Percentiles rank a stretch among this genome's conserved stretches.
Evolutionary conservation across 345 rosid species (phyloP).

Genomic region (Laguncularia racemosa): DNA sequence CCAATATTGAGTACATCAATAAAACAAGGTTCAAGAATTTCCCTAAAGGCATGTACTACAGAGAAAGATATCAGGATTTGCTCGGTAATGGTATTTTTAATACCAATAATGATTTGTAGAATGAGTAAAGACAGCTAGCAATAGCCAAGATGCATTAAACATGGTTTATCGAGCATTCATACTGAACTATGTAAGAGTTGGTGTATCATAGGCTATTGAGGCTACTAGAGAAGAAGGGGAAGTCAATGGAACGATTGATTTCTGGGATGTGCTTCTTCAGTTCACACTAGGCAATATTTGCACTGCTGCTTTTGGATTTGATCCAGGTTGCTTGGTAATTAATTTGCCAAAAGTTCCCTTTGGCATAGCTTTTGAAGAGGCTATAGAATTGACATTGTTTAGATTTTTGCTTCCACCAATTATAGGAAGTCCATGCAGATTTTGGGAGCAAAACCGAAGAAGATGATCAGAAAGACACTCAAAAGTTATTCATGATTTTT

Average conservation of each 20-base stretch:
- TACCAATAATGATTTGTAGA: conserved; percentile 53
- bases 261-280: conserved; percentile 64
- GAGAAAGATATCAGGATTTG: conserved; percentile 53
- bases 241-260: conserved; percentile 42
- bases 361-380: conserved; percentile 73
- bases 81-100: conserved; percentile 72
- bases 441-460: conserved; percentile 50
- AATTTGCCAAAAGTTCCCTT: conserved; percentile 58
- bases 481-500: conserved; percentile 54
- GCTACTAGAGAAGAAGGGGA: conserved; percentile 28
- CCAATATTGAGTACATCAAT: conserved; percentile 57
- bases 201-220: conserved; percentile 50
- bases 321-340: conserved; percentile 58
- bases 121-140: conserved; percentile 44
- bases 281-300: conserved; percentile 78
- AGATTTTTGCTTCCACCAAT: too few relatives aligned
- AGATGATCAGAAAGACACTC: conserved; percentile 40
- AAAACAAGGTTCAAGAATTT: conserved; percentile 63
- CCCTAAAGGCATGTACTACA: conserved; percentile 59
- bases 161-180: conserved; percentile 40
- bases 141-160: conserved; percentile 63
- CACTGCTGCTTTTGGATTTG: conserved; percentile 55
- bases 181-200: conserved; percentile 4
- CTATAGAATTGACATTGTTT: conserved; percentile 36
- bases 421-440: conserved; percentile 62